These are phyloP conservation scores for Anthracocystis walkeri DNA, from an alignment of 1,284 basidiomycete genomes.

Conservation along the genomic window DNA sequence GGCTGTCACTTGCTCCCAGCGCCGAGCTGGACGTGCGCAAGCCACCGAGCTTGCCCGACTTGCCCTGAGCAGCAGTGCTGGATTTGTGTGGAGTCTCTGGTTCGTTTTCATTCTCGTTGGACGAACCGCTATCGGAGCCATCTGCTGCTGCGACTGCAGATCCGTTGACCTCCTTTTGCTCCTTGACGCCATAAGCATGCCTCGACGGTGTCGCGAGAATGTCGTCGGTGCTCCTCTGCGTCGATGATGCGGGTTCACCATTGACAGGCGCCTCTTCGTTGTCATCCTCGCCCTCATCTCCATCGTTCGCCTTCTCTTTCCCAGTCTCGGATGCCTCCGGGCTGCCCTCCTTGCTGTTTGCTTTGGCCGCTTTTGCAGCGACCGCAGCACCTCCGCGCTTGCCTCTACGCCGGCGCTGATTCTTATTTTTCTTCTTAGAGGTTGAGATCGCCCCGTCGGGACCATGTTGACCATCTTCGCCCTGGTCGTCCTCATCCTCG, in stretches of 20 bases:
- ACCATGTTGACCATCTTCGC: conserved; percentile 30
- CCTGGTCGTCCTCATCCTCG: conserved; percentile 33
- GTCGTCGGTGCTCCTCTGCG: conserved; percentile 2
- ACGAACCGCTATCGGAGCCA: conserved; percentile 30
- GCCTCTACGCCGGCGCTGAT: conserved; percentile 61
- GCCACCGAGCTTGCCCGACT: conserved; percentile 11
- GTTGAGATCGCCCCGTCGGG: conserved; percentile 16
- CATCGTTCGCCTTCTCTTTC: conserved; percentile 70
- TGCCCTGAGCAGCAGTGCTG: conserved; percentile 1
- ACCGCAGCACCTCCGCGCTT: conserved; percentile 61
- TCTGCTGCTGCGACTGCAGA: conserved; percentile 3
- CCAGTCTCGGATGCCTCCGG: conserved; percentile 58
- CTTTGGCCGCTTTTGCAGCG: conserved; percentile 73
- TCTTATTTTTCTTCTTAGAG: conserved; percentile 50
- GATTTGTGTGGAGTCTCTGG: conserved; percentile 26
- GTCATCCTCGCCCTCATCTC: conserved; percentile 22
- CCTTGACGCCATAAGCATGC: conserved; percentile 8
- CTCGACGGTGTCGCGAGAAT: conserved; percentile 16
- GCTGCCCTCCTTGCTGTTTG: conserved; percentile 72
- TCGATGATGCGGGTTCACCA: background rate
- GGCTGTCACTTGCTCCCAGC: conserved; percentile 38
- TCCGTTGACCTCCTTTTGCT: conserved; percentile 9
- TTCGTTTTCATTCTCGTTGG: conserved; percentile 33
- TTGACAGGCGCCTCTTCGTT: conserved; percentile 9
- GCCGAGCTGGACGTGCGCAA: conserved; percentile 16